Base-by-base conservation (phyloP, 2,329 filamentous ascomycete species). In the Akanthomyces dipterigenus region DNA sequence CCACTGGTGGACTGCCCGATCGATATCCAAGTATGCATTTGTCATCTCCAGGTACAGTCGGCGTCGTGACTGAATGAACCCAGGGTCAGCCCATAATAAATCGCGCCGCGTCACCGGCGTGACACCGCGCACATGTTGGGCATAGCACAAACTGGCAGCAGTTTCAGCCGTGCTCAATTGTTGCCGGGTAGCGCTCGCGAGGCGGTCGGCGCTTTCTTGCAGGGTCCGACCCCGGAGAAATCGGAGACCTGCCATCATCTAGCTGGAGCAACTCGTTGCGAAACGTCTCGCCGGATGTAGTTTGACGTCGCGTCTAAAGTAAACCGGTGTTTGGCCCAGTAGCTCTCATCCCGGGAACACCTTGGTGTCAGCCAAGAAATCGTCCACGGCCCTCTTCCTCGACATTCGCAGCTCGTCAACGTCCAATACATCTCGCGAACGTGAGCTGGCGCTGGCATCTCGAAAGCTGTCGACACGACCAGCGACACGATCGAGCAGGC, bases 401-500 rank as follows among this genome's bases (percentile, higher is more conserved):
- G 74, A 70, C 18, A 67, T 68, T 24, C 76, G 72, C 9, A 79
- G 64, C 51, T 75, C 73, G 26, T 71, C 71, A 46, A 75, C 68
- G 9, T 69, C 46, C 26, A 62, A 36, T 4, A 34, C n/a, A 62
- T 2, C 68, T 64, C 4, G 66, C 64, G 16, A 64, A 68, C 16
- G 64, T 68, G 28, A 61, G 65, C 7, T 63, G 63, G n/a, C 66
- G 20, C 64, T 62, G 42, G 60, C 42, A 14, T 63, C 38, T 28
- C 68, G 68, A 7, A 73, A 70, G 18, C 70, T 69, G 14, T 72
- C 75, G 1, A 88, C 75, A 22, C 82, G 78, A 2, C 80, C 82
- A 5, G 80, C 79, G 0, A 88, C 84, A 28, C 86, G 78, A 1
- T 81, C 80, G 60, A 88, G 77, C 64, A 91, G 72, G 65, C 86